Evolutionary conservation across 2,329 filamentous ascomycete species (phyloP), one percentile per base, ranked within the genome.

Genomic region (Ceratocystis cubensis): DNA sequence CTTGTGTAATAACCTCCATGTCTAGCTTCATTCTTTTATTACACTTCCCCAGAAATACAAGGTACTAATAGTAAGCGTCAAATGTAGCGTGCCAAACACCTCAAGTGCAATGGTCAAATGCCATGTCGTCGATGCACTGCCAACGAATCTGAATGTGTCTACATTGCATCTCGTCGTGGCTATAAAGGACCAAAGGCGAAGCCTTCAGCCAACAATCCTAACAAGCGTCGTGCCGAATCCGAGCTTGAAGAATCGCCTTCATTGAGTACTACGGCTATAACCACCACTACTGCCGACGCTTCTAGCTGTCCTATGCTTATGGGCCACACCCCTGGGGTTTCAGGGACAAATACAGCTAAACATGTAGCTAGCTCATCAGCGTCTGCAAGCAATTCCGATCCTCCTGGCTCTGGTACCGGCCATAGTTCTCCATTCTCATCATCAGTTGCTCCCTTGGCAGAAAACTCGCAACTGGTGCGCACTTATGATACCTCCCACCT

Each of bases 151-250:
- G 80, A 86, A 61, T 93, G 89, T 74, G 76, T 85, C 72, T 91
- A 90, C 73, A 83, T 89, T 62, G 84, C 87, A 57, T 91, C 88
- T 48, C 84, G 88, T 56, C 83, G 88, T 69, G 88, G 88, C 37
- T 89, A 88, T 77, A 89, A 88, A 75, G 86, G 87, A 15, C 83
- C 82, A 1, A 78, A 82, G 33, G 59, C 66, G n/a, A 81, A 80
- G 72, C 78, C 69, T 73, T 75, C 69, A 70, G 75, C 69, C 69
- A 75, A 71, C 67, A 80, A 76, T 70, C 77, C 76, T 13, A 77
- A 78, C 71, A 69, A 69, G 41, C 67, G 67, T 22, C 67, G 62
- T 25, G 65, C 67, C 6, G 66, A 67, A 46, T 63, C 66, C 22
- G 63, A 67, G n/a, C 64, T 64, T 30, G 66, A 67, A 8, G 63